These are phyloP conservation scores for Trichoderma endophyticum DNA, from an alignment of 2,329 filamentous ascomycete genomes.

Conservation along the genomic window DNA sequence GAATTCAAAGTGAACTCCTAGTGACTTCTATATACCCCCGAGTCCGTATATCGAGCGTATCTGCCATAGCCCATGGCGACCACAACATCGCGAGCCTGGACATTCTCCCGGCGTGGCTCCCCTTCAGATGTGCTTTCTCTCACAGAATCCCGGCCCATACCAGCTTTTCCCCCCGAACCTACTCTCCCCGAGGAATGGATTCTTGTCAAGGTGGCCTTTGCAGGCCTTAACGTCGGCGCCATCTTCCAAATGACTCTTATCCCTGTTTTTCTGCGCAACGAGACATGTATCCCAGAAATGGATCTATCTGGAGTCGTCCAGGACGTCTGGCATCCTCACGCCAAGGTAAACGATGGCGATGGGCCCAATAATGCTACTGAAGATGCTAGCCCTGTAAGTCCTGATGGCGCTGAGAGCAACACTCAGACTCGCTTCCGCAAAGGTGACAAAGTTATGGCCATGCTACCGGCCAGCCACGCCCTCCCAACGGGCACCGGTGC, in stretches of 20 bases:
- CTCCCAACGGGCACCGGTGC: conserved; percentile 37
- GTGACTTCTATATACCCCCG: background rate
- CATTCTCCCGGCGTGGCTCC: conserved; percentile 29
- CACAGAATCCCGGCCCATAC: conserved; percentile 21
- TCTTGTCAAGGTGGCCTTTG: conserved; percentile 40
- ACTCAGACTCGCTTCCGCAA: conserved; percentile 25
- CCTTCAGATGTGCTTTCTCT: conserved; percentile 29
- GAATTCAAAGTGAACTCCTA: background rate
- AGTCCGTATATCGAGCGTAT: background rate
- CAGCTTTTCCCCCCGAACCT: conserved; percentile 28
- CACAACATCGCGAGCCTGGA: conserved; percentile 27
- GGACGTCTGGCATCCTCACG: conserved; percentile 32
- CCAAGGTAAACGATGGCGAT: background rate
- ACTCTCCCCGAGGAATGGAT: conserved; percentile 35
- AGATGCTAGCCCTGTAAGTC: background rate
- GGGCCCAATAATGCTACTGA: background rate
- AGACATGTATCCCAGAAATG: conserved; percentile 39
- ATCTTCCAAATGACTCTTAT: conserved; percentile 41
- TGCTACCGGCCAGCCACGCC: conserved; percentile 34
- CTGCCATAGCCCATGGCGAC: background rate
- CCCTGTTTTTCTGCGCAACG: conserved; percentile 37
- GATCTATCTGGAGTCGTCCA: conserved; percentile 43
- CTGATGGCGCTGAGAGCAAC: background rate
- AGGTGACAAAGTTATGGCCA: conserved; percentile 38
- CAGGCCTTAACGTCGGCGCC: conserved; percentile 45